Evolutionary conservation across 129 eudicot species (phyloP), one percentile per base, ranked within the genome.

Genomic region (Glebionis coronaria): DNA sequence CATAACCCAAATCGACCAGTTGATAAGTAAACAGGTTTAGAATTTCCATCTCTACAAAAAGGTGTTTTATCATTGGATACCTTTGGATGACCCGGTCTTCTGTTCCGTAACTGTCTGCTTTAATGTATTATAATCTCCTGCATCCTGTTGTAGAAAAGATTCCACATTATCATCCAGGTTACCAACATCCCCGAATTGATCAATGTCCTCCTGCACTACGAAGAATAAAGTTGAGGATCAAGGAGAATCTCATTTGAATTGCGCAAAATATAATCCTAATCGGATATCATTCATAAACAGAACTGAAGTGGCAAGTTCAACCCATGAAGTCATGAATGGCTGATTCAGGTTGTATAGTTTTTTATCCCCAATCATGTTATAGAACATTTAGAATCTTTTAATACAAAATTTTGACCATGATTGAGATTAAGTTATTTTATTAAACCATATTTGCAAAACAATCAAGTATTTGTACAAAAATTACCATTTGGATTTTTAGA

Each of bases 81-180:
- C 96, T 74, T 93, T 88, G 54, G 96, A 75, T 73, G 96, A 71
- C 65, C 86, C 96, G 0, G 87, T 64, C 76, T 86, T 88, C 56
- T 76, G 95, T 68, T 88, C 98, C 11, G 96, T 79, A 68, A 70
- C 77, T 53, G 86, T 83, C 76, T 83, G 97, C 76, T 92, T 92
- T 68, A 88, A 35, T 23, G 96, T 80, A 21, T 84, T 88, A 74
- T 93, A 93, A 84, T 93, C 96, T 72, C 96, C 98, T 44, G 86
- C 96, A 82, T 93, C 95, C 46, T 88, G 78, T 9, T 95, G 82
- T 66, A 93, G 72, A 76, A 93, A 93, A n/a, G 98, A 93, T 61
- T 93, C 98, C 65, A 88, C 96, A 49, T 92, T 86, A 68, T 89
- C 95, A 54, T 90, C 95, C 55, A 90, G 80, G 72, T 90, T 63